Percentiles rank a stretch among this genome's conserved stretches.
phyloP scores from a whole-genome alignment of 495 filamentous ascomycete species.

The Lasiosphaeriaceae sp. region DNA sequence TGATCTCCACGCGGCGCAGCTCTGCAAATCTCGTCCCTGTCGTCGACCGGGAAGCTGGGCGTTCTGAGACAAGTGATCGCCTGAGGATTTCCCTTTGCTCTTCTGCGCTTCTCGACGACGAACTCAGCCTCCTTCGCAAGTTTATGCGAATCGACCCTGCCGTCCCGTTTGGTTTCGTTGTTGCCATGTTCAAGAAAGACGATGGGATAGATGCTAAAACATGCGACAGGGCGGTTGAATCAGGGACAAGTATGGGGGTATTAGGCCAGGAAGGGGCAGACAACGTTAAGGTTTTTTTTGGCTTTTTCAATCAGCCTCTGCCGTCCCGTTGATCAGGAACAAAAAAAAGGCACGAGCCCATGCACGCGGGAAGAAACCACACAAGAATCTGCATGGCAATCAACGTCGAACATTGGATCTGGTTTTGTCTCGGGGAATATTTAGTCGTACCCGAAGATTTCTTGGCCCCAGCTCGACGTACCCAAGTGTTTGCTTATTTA shows the following conservation, averaged over 20 bases:
- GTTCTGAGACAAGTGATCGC: constrained; percentile 20
- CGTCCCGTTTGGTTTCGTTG: constrained; percentile 9
- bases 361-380: not conserved
- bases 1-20: constrained; percentile 1
- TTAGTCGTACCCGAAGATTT: not conserved
- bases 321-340: not conserved
- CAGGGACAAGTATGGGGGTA: too few species aligned
- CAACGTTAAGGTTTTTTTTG: not conserved
- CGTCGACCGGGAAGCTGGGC: constrained; percentile 11
- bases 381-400: not conserved
- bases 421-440: not conserved
- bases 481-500: too few species aligned
- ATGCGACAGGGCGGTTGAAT: too few species aligned
- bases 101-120: not conserved
- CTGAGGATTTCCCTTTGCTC: constrained; percentile 3
- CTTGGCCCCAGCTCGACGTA: too few species aligned
- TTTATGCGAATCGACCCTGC: constrained; percentile 7
- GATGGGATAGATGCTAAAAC: too few species aligned
- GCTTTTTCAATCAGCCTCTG: not conserved
- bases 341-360: not conserved
- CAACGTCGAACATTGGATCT: not conserved
- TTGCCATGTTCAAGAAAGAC: too few species aligned
- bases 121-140: not conserved
- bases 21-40: not conserved
- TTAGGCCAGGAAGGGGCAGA: too few species aligned